Conservation (phyloP, 768 basidiomycete species). For the Termitomyces sp. region DNA sequence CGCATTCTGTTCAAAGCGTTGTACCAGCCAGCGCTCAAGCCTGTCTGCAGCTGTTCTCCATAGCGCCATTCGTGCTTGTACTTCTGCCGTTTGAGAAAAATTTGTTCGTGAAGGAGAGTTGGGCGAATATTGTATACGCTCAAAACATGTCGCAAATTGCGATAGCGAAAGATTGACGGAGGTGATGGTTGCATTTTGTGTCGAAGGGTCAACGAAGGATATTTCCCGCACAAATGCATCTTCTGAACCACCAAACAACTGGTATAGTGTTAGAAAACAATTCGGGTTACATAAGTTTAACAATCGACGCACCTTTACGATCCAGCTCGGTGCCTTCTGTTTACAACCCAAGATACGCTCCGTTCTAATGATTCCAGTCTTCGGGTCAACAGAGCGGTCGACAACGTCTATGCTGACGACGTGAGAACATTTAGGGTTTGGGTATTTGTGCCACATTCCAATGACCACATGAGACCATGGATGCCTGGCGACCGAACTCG, state of each 20-base stretch:
- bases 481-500: slow-evolving; percentile 45
- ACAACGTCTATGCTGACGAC: slow-evolving; percentile 85
- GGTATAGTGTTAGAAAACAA: not conserved
- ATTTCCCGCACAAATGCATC: slow-evolving; percentile 94
- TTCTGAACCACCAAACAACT: slow-evolving; percentile 91
- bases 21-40: slow-evolving; percentile 80
- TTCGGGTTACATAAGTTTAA: not conserved
- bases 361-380: slow-evolving; percentile 85
- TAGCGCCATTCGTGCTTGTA: slow-evolving; percentile 74
- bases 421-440: slow-evolving; percentile 87
- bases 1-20: slow-evolving; percentile 91
- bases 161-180: slow-evolving; percentile 92
- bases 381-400: slow-evolving; percentile 76
- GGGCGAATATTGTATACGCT: slow-evolving; percentile 84
- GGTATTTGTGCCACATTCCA: slow-evolving; percentile 95
- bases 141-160: slow-evolving; percentile 91
- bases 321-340: slow-evolving; percentile 89
- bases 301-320: slow-evolving; percentile 68
- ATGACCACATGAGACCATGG: slow-evolving; percentile 89
- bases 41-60: slow-evolving; percentile 81
- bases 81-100: slow-evolving; percentile 89
- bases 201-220: slow-evolving; percentile 84
- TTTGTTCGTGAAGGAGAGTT: slow-evolving; percentile 54
- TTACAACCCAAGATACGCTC: slow-evolving; percentile 89
- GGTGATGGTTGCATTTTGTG: slow-evolving; percentile 75